Evolutionary conservation across 208 protist genomes (phyloP).

Genomic region (Perkinsela sp.): DNA sequence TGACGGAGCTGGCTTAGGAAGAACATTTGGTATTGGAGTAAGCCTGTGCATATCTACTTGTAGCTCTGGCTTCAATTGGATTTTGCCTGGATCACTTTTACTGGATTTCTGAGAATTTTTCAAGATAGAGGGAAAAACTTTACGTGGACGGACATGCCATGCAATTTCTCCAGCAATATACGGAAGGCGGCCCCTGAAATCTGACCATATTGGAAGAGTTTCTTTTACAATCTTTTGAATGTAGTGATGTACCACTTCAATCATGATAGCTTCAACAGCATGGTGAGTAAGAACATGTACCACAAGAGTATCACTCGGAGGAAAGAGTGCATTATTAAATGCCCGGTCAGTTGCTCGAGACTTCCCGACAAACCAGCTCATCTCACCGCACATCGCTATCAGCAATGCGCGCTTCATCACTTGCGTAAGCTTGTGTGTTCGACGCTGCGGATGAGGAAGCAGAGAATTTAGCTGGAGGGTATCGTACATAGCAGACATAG

Average conservation of each 20-base stretch:
- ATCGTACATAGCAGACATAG: neutral
- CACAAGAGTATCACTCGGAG: constrained; percentile 24
- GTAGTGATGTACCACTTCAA: constrained; percentile 23
- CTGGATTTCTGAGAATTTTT: neutral
- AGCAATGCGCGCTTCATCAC: neutral
- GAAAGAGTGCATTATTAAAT: constrained; percentile 13
- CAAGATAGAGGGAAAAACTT: neutral
- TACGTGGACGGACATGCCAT: neutral
- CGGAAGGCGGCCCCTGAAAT: constrained; percentile 12
- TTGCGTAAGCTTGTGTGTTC: neutral
- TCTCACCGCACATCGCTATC: neutral
- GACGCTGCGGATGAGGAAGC: neutral
- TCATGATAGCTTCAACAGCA: constrained; percentile 24
- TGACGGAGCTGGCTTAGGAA: neutral
- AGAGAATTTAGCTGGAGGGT: neutral
- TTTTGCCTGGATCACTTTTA: neutral
- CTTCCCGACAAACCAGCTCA: neutral
- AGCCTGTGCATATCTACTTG: neutral
- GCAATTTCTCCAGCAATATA: neutral
- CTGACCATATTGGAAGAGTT: constrained; percentile 18
- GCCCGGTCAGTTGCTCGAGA: constrained; percentile 10
- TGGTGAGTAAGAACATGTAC: constrained; percentile 35
- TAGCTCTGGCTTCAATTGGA: neutral
- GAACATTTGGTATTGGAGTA: neutral
- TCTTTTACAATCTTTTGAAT: constrained; percentile 38